Evolutionary conservation across 768 basidiomycete species (phyloP).

Genomic region (Boletus sp.): DNA sequence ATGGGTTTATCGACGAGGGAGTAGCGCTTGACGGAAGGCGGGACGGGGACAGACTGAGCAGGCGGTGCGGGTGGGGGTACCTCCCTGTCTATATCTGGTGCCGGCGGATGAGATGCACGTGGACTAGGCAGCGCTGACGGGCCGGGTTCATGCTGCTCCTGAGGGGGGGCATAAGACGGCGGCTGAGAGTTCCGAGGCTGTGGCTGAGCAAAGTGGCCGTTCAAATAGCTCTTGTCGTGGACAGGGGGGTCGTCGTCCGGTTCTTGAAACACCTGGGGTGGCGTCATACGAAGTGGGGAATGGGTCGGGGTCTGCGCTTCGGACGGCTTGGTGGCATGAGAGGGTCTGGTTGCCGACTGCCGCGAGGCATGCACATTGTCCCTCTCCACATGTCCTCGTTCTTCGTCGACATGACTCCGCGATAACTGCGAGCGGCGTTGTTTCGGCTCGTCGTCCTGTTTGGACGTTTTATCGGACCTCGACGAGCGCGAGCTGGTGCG

Average conservation of each 20-base stretch:
- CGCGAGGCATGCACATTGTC: constrained; percentile 36
- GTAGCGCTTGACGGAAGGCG: constrained; percentile 72
- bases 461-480: constrained; percentile 38
- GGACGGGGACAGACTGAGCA: constrained; percentile 38
- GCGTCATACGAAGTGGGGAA: constrained; percentile 22
- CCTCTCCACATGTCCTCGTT: constrained; percentile 34
- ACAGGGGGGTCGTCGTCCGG: constrained; percentile 31
- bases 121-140: neutral
- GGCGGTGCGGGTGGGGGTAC: constrained; percentile 33
- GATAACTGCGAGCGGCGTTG: constrained; percentile 51
- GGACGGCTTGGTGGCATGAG: constrained; percentile 38
- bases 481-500: constrained; percentile 60
- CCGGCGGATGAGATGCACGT: constrained; percentile 15
- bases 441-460: constrained; percentile 42
- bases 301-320: constrained; percentile 20
- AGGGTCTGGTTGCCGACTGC: constrained; percentile 40
- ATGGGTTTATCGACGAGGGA: constrained; percentile 76
- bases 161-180: neutral
- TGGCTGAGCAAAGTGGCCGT: constrained; percentile 19
- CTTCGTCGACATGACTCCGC: constrained; percentile 40
- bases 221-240: constrained; percentile 2
- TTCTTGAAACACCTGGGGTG: constrained; percentile 30
- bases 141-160: constrained; percentile 14
- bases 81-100: constrained; percentile 22
- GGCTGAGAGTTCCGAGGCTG: constrained; percentile 16